A percentile compares a stretch with the other conserved stretches of the same genome.
Evolutionary conservation across 1,284 basidiomycete species (phyloP).

Genomic region (Tilletia horrida): DNA sequence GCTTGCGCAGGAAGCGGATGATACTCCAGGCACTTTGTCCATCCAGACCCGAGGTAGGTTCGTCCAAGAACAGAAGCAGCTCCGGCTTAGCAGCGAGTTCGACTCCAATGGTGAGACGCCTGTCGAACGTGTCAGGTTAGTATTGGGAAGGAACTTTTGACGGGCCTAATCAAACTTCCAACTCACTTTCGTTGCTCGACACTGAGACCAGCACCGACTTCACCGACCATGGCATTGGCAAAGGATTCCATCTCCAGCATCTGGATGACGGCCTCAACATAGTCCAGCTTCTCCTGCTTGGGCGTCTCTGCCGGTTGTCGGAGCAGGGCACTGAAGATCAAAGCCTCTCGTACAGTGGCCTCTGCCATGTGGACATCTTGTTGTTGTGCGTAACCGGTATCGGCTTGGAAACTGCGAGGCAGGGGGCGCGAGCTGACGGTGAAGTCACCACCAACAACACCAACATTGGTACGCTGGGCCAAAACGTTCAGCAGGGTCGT

Average conservation of each 20-base stretch:
- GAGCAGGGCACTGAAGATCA: constrained; percentile 19
- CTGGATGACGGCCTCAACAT: constrained; percentile 19
- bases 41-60: constrained; percentile 37
- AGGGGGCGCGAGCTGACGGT: constrained; percentile 16
- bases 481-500: constrained; percentile 19
- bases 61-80: constrained; percentile 59
- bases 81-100: constrained; percentile 30
- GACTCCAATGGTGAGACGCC: constrained; percentile 21
- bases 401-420: constrained; percentile 7
- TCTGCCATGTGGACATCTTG: constrained; percentile 18
- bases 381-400: constrained; percentile 19
- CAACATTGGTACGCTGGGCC: constrained; percentile 17
- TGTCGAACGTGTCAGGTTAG: not conserved
- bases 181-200: constrained; percentile 20
- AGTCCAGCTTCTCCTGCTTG: constrained; percentile 20
- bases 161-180: not conserved
- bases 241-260: constrained; percentile 20
- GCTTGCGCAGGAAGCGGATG: constrained; percentile 37
- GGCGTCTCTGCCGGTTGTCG: constrained; percentile 18
- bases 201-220: constrained; percentile 17
- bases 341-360: constrained; percentile 18
- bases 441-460: constrained; percentile 18
- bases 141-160: not conserved
- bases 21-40: constrained; percentile 33
- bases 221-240: constrained; percentile 19